A percentile compares a stretch with the other conserved stretches of the same genome.
Conservation (phyloP, 768 basidiomycete genomes). For the Rhodotorula toruloides region DNA sequence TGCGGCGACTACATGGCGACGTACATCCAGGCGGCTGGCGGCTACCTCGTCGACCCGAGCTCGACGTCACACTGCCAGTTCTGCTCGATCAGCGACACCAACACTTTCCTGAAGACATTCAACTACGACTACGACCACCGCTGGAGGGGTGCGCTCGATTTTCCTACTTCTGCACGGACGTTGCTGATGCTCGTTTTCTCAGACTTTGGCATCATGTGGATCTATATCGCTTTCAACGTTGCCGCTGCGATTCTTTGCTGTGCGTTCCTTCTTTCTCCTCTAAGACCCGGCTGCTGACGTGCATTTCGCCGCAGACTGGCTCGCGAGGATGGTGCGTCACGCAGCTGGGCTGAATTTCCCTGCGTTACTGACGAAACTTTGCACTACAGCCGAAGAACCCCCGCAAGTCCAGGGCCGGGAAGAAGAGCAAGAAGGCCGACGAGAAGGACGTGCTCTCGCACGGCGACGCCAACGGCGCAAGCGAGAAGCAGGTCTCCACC, state of each 20-base stretch:
- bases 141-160: slow-evolving; percentile 11
- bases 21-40: slow-evolving; percentile 24
- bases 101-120: slow-evolving; percentile 18
- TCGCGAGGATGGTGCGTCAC: slow-evolving; percentile 5
- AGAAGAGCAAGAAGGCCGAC: too few relatives aligned
- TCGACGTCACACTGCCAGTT: background rate
- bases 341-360: background rate
- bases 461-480: too few relatives aligned
- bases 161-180: background rate
- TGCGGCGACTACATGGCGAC: slow-evolving; percentile 32
- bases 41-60: slow-evolving; percentile 25
- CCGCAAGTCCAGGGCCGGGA: too few relatives aligned
- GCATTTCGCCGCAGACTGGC: too few relatives aligned
- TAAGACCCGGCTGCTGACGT: too few relatives aligned
- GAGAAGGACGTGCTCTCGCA: too few relatives aligned
- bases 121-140: slow-evolving; percentile 30
- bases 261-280: too few relatives aligned
- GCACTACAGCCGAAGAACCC: too few relatives aligned
- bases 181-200: background rate
- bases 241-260: slow-evolving; percentile 31
- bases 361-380: too few relatives aligned
- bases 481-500: too few relatives aligned
- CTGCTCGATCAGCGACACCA: slow-evolving; percentile 43
- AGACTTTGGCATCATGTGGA: slow-evolving; percentile 30
- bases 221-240: slow-evolving; percentile 26